These are phyloP conservation scores for Saccharomyces hybrid DNA, from an alignment of 1,139 yeast genomes.

Conservation along the genomic window DNA sequence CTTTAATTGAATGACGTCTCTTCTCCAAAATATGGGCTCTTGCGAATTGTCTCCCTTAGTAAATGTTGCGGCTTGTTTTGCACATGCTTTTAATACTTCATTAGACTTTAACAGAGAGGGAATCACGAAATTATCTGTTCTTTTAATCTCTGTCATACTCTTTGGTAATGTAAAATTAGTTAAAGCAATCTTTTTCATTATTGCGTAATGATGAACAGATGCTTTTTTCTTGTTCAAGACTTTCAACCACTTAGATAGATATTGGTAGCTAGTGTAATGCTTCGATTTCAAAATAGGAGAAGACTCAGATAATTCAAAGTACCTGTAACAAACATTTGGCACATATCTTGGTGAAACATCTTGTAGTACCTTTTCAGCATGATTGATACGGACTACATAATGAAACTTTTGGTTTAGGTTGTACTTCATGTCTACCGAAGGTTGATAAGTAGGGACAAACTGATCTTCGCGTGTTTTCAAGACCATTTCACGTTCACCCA, in stretches of 20 bases:
- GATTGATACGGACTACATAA: slow-evolving; percentile 16
- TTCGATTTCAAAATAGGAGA: slow-evolving; percentile 7
- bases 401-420: slow-evolving; percentile 13
- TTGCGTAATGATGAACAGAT: not conserved
- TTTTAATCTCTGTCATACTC: slow-evolving; percentile 11
- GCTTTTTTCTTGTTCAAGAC: slow-evolving; percentile 1
- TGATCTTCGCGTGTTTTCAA: slow-evolving; percentile 9
- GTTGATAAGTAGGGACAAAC: slow-evolving; percentile 10
- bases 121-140: slow-evolving; percentile 15
- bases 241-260: slow-evolving; percentile 5
- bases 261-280: slow-evolving; percentile 10
- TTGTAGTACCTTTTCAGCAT: slow-evolving; percentile 5
- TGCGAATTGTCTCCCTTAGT: not conserved
- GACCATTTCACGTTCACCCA: slow-evolving; percentile 15
- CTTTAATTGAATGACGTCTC: slow-evolving; percentile 16
- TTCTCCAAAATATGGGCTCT: slow-evolving; percentile 15
- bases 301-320: slow-evolving; percentile 10
- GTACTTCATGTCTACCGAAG: slow-evolving; percentile 4
- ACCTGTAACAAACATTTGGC: slow-evolving; percentile 16
- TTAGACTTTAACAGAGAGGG: slow-evolving; percentile 10
- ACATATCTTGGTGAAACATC: slow-evolving; percentile 25
- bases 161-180: slow-evolving; percentile 12
- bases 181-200: slow-evolving; percentile 12
- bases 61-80: slow-evolving; percentile 3
- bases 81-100: slow-evolving; percentile 8